Conservation (phyloP, 176 grass and related monocot genomes). For the Hsuehochloa calcarea region DNA sequence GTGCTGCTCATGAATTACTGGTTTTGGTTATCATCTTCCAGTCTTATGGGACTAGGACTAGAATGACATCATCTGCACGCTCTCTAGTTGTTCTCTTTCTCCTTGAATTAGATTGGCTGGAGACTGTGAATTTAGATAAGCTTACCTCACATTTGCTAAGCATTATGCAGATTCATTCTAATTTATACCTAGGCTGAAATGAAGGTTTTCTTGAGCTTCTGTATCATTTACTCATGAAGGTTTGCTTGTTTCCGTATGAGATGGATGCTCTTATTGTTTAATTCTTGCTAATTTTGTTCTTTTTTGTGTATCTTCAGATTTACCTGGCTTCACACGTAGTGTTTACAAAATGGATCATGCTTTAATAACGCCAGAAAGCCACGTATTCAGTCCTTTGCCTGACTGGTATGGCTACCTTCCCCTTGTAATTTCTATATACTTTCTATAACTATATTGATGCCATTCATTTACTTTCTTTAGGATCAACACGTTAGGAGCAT, state of each 20-base stretch:
- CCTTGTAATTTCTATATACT: neutral
- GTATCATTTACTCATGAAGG: neutral
- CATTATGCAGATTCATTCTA: neutral
- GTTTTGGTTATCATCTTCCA: neutral
- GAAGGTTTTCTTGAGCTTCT: neutral
- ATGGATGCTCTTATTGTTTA: neutral
- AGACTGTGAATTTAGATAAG: neutral
- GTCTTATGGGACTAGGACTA: neutral
- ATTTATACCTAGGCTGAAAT: neutral
- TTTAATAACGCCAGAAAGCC: constrained; percentile 93
- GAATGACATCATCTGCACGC: neutral
- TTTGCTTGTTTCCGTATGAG: constrained; percentile 2
- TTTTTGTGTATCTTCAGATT: constrained; percentile 58
- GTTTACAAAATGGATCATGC: constrained; percentile 80
- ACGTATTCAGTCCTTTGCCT: constrained; percentile 86
- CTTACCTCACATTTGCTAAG: neutral
- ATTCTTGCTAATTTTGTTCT: constrained; percentile 22
- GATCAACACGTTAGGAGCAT: constrained; percentile 77
- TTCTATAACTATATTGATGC: constrained; percentile 20
- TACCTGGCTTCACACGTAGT: constrained; percentile 97
- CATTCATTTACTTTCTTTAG: constrained; percentile 44
- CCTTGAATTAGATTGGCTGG: neutral
- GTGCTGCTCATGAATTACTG: neutral
- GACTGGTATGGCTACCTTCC: constrained; percentile 56
- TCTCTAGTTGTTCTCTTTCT: neutral